Percentiles rank a stretch among this genome's conserved stretches.
Conservation (phyloP, 2,329 filamentous ascomycete species). For the Xylaria sp. region DNA sequence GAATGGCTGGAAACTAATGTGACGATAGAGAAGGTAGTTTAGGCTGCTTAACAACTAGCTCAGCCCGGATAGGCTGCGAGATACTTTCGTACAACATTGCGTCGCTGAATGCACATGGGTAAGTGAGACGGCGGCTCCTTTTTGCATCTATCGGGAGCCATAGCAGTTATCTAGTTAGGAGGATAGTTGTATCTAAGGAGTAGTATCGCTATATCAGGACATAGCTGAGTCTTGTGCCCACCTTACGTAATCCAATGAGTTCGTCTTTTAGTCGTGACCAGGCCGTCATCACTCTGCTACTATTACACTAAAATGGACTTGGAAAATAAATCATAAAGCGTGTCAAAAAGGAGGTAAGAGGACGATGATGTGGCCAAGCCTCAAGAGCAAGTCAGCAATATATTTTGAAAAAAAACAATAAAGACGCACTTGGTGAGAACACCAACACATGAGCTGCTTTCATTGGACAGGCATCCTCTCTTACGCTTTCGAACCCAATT, state of each 20-base stretch:
- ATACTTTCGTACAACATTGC: conserved; percentile 21
- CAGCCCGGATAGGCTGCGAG: conserved; percentile 33
- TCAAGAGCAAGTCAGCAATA: not conserved
- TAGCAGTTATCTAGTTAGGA: not conserved
- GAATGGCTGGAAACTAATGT: conserved; percentile 12
- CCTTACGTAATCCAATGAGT: not conserved
- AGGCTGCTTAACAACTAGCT: conserved; percentile 23
- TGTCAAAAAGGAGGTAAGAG: not conserved
- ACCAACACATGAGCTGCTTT: not conserved
- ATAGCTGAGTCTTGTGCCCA: too few species aligned
- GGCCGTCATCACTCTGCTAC: too few species aligned
- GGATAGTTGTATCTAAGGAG: not conserved
- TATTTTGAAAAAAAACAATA: not conserved
- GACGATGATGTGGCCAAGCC: not conserved
- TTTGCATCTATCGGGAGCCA: conserved; percentile 24
- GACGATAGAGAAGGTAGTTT: conserved; percentile 10
- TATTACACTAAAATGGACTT: too few species aligned
- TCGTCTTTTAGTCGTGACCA: too few species aligned
- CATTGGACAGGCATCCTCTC: conserved; percentile 20
- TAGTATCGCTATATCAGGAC: conserved; percentile 9
- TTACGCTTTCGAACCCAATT: conserved; percentile 1
- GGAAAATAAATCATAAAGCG: not conserved
- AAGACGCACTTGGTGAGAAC: not conserved
- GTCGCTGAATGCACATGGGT: conserved; percentile 14
- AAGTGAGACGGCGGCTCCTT: conserved; percentile 20